Percentiles rank a stretch among this genome's conserved stretches.
Conservation (phyloP, 2,329 filamentous ascomycete genomes). For the Aspergillus caelatus region DNA sequence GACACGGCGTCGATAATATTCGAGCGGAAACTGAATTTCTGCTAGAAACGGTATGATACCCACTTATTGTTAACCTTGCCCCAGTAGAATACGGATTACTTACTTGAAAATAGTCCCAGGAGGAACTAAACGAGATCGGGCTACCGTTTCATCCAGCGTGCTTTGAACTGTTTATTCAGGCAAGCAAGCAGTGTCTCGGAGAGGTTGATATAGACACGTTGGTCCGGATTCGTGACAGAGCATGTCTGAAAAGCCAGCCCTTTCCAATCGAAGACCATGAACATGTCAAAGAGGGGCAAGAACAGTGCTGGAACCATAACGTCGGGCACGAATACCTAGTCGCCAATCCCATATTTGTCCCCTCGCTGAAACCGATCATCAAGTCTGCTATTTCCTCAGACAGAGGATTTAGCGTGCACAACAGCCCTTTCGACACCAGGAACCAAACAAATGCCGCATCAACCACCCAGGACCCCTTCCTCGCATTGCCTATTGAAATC, state of each 20-base stretch:
- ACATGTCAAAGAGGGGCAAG: background rate
- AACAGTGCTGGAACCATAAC: background rate
- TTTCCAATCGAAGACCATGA: background rate
- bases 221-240: background rate
- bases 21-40: background rate
- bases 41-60: background rate
- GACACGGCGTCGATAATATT: background rate
- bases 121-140: background rate
- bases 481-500: background rate
- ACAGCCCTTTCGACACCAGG: background rate
- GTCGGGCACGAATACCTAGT: background rate
- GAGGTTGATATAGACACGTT: background rate
- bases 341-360: background rate
- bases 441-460: background rate
- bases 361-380: background rate
- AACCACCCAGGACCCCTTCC: background rate
- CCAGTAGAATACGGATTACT: background rate
- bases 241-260: background rate
- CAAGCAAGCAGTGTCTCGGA: background rate
- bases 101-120: background rate
- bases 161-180: background rate
- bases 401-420: background rate
- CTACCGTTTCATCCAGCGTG: background rate
- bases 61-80: background rate
- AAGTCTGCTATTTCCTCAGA: background rate